Evolutionary conservation across 164 flowering plant genomes (phyloP).

Genomic region (Tetrastigma voinierianum): DNA sequence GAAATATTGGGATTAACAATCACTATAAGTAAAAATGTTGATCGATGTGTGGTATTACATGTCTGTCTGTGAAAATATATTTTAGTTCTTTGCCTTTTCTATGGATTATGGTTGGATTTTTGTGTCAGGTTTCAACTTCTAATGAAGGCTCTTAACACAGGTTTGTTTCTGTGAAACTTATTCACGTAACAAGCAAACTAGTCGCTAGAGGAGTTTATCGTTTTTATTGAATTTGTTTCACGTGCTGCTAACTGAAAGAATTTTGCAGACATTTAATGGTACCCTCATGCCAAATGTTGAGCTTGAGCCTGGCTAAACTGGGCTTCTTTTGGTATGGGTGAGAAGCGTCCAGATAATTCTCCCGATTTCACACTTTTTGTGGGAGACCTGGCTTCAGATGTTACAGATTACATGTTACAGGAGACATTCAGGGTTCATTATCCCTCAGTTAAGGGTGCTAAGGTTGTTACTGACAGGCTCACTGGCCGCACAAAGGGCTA

Average conservation of each 20-base stretch:
- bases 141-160: constrained; percentile 23
- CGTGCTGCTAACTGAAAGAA: constrained; percentile 56
- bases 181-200: constrained; percentile 55
- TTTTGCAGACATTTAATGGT: constrained; percentile 46
- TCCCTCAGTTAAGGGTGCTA: constrained; percentile 56
- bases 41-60: too few relatives aligned
- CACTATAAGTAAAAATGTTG: neutral
- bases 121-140: neutral
- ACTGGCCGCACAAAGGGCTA: constrained; percentile 64
- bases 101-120: neutral
- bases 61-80: too few relatives aligned
- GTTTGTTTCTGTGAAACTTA: constrained; percentile 45
- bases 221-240: constrained; percentile 48
- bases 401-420: constrained; percentile 48
- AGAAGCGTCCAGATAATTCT: constrained; percentile 42
- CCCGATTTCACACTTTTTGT: constrained; percentile 63
- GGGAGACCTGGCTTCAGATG: constrained; percentile 67
- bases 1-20: neutral
- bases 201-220: constrained; percentile 61
- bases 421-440: constrained; percentile 49
- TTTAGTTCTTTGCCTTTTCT: neutral
- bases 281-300: constrained; percentile 51
- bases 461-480: constrained; percentile 60
- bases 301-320: constrained; percentile 62
- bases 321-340: constrained; percentile 55